Evolutionary conservation across 2,329 filamentous ascomycete genomes (phyloP).

Genomic region (Aspergillus fumigatiaffinis): DNA sequence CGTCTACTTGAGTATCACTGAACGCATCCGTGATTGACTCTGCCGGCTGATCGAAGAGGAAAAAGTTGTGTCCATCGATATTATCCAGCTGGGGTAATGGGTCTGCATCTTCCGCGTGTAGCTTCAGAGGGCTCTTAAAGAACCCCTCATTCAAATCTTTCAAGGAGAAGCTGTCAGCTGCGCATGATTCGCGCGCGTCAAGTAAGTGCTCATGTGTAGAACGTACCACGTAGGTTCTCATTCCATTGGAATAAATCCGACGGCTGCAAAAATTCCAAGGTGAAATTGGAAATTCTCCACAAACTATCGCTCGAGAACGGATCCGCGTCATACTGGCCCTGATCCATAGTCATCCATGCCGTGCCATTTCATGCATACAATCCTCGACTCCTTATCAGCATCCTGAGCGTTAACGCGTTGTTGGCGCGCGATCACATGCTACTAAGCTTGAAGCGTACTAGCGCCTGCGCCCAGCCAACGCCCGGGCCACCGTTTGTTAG

Average conservation of each 20-base stretch:
- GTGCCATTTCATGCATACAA: not conserved
- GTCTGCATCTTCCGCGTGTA: constrained; percentile 21
- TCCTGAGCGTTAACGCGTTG: constrained; percentile 15
- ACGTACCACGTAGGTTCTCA: constrained; percentile 31
- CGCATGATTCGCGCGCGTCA: not conserved
- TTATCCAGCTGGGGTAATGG: constrained; percentile 32
- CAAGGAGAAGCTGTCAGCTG: constrained; percentile 1
- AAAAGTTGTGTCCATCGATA: constrained; percentile 22
- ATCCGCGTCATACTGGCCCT: constrained; percentile 20
- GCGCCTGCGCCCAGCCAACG: constrained; percentile 4
- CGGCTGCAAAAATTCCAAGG: constrained; percentile 33
- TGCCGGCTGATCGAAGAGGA: constrained; percentile 15
- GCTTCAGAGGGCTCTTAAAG: constrained; percentile 20
- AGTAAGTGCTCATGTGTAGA: not conserved
- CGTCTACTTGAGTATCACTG: constrained; percentile 18
- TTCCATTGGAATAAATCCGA: constrained; percentile 35
- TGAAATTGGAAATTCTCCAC: constrained; percentile 38
- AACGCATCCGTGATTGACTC: constrained; percentile 17
- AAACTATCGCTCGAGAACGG: constrained; percentile 35
- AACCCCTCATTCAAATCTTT: constrained; percentile 22
- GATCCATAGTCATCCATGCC: constrained; percentile 23
- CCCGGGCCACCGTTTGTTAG: constrained; percentile 29
- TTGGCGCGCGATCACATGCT: constrained; percentile 17
- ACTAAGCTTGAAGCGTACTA: constrained; percentile 16
- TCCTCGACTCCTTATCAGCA: constrained; percentile 8